Evolutionary conservation across 495 filamentous ascomycete species (phyloP).

Genomic region (Penicillium egyptiacum): DNA sequence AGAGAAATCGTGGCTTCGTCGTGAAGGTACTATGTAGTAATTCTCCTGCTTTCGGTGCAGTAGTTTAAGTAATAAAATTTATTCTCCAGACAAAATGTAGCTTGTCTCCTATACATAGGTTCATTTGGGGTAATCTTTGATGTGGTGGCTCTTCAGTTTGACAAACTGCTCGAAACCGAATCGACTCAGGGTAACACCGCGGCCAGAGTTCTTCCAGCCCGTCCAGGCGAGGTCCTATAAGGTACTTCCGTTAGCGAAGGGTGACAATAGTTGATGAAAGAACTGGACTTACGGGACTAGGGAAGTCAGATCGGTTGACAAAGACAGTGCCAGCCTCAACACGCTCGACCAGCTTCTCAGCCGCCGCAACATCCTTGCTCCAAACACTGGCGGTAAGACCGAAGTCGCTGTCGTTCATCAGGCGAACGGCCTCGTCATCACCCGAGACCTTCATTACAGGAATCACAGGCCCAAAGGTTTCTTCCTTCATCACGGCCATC

Average conservation of each 20-base stretch:
- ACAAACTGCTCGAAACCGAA: constrained; percentile 94
- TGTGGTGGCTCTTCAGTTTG: constrained; percentile 87
- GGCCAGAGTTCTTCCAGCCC: constrained; percentile 93
- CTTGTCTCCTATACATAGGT: not conserved
- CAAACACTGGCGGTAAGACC: constrained; percentile 91
- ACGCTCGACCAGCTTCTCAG: constrained; percentile 68
- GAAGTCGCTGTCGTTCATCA: constrained; percentile 93
- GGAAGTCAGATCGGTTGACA: constrained; percentile 88
- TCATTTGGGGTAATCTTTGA: constrained; percentile 62
- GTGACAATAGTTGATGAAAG: not conserved
- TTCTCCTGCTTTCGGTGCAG: not conserved
- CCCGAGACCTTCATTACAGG: constrained; percentile 81
- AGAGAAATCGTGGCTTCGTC: too few relatives aligned
- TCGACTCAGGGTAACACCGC: constrained; percentile 79
- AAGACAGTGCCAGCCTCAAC: constrained; percentile 95
- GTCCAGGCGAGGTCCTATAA: constrained; percentile 91
- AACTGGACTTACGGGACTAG: constrained; percentile 68
- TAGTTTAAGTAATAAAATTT: not conserved
- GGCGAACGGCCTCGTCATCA: constrained; percentile 73
- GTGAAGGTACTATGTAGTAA: too few relatives aligned
- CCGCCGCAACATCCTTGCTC: constrained; percentile 80
- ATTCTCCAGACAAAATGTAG: not conserved
- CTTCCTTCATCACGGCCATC: constrained; percentile 87
- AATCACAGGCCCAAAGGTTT: constrained; percentile 92
- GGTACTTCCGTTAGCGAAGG: constrained; percentile 21